These are phyloP conservation scores for Solanum acaule DNA, from an alignment of 257 asterid genomes.

Conservation along the genomic window DNA sequence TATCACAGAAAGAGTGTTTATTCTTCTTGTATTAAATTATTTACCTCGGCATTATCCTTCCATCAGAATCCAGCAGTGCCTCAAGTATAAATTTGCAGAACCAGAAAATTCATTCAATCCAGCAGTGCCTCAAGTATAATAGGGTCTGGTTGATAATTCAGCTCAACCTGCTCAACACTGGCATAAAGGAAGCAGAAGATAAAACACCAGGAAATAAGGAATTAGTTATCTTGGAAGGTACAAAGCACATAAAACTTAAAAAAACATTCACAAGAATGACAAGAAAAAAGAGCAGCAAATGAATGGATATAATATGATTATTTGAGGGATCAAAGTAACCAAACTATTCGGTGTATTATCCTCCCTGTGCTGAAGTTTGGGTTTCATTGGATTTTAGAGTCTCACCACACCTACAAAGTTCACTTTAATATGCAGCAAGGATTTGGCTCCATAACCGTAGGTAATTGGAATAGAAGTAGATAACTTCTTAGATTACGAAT, in stretches of 20 bases:
- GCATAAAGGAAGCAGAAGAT: background rate
- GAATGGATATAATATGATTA: background rate
- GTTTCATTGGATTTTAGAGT: background rate
- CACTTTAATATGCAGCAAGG: background rate
- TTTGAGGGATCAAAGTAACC: background rate
- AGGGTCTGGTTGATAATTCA: conserved; percentile 4
- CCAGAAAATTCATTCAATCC: background rate
- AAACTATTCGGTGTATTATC: background rate
- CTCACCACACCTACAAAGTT: background rate
- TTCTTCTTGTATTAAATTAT: background rate
- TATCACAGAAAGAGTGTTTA: background rate
- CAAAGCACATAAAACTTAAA: background rate
- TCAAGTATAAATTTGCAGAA: background rate
- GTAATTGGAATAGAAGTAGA: background rate
- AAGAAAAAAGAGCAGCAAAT: background rate
- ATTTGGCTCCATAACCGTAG: background rate
- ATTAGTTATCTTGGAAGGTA: background rate
- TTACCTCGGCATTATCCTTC: background rate
- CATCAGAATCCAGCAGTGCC: background rate
- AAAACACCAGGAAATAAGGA: background rate
- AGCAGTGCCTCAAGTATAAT: background rate
- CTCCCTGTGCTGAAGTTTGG: background rate
- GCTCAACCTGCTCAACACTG: conserved; percentile 7
- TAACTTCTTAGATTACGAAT: background rate
- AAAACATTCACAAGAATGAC: background rate